phyloP scores from a whole-genome alignment of 192 early-diverging fungal species.

The Chytriomyces hyalinus region DNA sequence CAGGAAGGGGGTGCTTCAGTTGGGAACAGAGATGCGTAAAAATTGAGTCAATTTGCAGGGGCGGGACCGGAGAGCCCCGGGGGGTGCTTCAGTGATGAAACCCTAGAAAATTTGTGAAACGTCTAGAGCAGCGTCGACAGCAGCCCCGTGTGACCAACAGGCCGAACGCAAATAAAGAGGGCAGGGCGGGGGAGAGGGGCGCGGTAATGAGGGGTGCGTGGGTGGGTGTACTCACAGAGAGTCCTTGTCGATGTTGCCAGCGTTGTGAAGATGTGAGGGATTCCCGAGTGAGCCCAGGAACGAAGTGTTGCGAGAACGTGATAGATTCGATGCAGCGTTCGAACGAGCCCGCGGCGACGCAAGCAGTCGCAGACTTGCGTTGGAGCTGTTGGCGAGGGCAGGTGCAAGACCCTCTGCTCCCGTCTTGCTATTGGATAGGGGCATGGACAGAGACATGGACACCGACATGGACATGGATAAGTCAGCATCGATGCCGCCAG shows the following conservation, averaged over 20 bases:
- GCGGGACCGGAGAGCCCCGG: too few species aligned
- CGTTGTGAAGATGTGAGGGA: neutral
- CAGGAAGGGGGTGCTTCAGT: neutral
- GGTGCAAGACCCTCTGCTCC: too few species aligned
- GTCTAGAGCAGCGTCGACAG: constrained; percentile 3
- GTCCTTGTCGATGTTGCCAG: constrained; percentile 26
- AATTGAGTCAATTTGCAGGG: neutral
- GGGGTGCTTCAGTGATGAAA: too few species aligned
- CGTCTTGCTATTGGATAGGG: too few species aligned
- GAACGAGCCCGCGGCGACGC: neutral
- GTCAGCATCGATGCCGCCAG: too few species aligned
- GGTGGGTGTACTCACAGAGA: constrained; percentile 10
- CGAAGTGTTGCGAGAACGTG: neutral
- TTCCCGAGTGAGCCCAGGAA: neutral
- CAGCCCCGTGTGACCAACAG: neutral
- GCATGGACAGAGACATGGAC: too few species aligned
- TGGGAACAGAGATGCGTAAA: neutral
- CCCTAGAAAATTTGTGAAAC: constrained; percentile 3
- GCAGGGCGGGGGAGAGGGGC: neutral
- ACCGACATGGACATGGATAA: too few species aligned
- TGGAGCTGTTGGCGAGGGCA: neutral
- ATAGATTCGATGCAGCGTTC: neutral
- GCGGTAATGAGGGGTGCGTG: neutral
- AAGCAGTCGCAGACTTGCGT: neutral
- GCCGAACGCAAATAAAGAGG: neutral